Evolutionary conservation across 768 basidiomycete species (phyloP), one percentile per base, ranked within the genome.

Genomic region (Lentinus tigrinus): DNA sequence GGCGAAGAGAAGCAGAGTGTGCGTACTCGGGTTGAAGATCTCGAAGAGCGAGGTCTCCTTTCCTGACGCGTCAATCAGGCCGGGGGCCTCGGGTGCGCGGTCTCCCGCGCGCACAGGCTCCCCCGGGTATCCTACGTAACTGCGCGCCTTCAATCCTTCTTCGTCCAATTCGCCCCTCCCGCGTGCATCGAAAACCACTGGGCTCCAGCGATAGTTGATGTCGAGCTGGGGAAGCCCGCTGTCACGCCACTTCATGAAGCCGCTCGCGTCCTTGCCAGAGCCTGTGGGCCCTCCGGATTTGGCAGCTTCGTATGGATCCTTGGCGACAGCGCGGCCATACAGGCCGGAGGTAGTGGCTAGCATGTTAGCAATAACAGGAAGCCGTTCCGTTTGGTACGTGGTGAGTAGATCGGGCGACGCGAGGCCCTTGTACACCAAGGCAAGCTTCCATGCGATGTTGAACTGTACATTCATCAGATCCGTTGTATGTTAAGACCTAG

Each of bases 131-230:
- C 64, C 55, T 1, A 16, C 52, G 48, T 70, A 69, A 13, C 58
- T 58, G 23, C 54, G 47, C 28, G 31, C 66, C 58, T 59, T 65
- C 49, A 53, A 57, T 44, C 38, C 65, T 21, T 36, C 56, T 23
- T 76, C 56, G 21, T 40, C 51, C 47, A 44, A 4, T 9, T 34
- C 54, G 46, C 61, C 40, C 31, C 58, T 37, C 72, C 57, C 34
- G 38, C 63, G 37, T 9, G 62, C 75, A 49, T 84, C 82, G 14
- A 79, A 23, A 0, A 83, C 71, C 19, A 82, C 73, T 0, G 77
- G 60, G 63, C 82, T 83, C 68, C 77, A 75, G 9, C 84, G 74
- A 62, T 79, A 84, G 67, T 84, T 84, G 43, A 84, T 72, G 8
- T 80, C 81, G 34, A 83, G 75, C 67, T 80, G 78, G 19, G 67